Evolutionary conservation across 2,329 filamentous ascomycete genomes (phyloP).

Genomic region (Ceratocystis lukuohia): DNA sequence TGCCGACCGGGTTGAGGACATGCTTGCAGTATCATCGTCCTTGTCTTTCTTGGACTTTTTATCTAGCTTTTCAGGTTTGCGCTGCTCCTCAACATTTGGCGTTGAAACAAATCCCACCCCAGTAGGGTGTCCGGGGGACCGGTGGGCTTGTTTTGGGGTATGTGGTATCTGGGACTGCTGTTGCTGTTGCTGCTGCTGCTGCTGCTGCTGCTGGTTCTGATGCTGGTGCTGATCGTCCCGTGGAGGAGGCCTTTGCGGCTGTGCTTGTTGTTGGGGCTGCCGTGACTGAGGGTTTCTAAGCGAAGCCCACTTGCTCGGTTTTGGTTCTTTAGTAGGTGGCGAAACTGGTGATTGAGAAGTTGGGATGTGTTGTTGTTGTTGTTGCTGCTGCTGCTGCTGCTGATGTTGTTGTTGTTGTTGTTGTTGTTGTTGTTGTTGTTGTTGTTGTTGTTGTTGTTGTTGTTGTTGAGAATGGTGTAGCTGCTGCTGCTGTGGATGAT

Average conservation of each 20-base stretch:
- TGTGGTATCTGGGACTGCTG: not conserved
- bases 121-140: conserved; percentile 35
- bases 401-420: conserved; percentile 6
- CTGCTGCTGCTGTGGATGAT: not conserved
- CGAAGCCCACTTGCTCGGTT: conserved; percentile 9
- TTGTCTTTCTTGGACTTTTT: conserved; percentile 63
- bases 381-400: not conserved
- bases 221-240: conserved; percentile 9
- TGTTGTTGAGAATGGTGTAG: not conserved
- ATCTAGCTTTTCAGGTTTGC: conserved; percentile 61
- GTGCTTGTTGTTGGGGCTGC: conserved; percentile 18
- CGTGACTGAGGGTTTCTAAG: conserved; percentile 5
- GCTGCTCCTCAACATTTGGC: conserved; percentile 42
- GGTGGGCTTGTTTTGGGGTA: not conserved
- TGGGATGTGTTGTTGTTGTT: conserved; percentile 1
- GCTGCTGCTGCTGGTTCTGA: not conserved
- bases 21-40: conserved; percentile 46
- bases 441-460: conserved; percentile 7
- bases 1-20: conserved; percentile 56
- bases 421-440: not conserved
- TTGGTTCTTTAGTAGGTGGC: conserved; percentile 13
- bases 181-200: conserved; percentile 22
- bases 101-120: conserved; percentile 57
- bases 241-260: conserved; percentile 12
- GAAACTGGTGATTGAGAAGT: conserved; percentile 11